Conservation (phyloP, 306 rosid genomes). For the Cucumis sativus region DNA sequence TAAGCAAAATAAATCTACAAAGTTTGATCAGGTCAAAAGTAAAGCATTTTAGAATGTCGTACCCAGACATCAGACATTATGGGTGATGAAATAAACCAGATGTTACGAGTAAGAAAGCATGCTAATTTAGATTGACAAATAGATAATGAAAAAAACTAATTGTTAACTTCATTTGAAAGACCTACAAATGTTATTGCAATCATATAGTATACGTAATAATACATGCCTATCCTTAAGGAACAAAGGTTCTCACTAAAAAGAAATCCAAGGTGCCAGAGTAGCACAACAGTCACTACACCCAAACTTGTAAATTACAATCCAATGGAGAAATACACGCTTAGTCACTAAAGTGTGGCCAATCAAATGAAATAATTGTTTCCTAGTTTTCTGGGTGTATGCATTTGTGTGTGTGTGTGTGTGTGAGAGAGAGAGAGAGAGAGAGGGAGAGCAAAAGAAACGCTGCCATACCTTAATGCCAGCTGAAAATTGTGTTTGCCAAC, state of each 20-base stretch:
- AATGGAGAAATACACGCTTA: not conserved
- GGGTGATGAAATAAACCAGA: not conserved
- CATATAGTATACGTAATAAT: not conserved
- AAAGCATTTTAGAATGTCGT: not conserved
- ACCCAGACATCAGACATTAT: not conserved
- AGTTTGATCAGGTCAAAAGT: not conserved
- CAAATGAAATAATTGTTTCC: not conserved
- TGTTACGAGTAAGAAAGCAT: not conserved
- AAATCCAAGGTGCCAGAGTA: not conserved
- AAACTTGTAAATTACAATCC: not conserved
- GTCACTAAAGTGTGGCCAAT: not conserved
- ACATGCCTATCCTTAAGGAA: not conserved
- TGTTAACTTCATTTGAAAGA: not conserved
- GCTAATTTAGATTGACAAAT: not conserved
- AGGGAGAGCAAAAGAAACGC: slow-evolving; percentile 9
- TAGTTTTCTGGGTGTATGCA: not conserved
- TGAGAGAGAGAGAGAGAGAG: not conserved
- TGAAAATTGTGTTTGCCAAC: slow-evolving; percentile 78
- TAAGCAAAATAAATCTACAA: not conserved
- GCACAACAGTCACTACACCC: not conserved
- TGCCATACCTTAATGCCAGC: slow-evolving; percentile 70
- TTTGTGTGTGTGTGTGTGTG: not conserved
- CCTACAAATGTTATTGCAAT: not conserved
- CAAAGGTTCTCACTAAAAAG: not conserved
- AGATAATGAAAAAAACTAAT: not conserved